Conservation (phyloP, 495 filamentous ascomycete species). For the Lasiosphaeria ovina region DNA sequence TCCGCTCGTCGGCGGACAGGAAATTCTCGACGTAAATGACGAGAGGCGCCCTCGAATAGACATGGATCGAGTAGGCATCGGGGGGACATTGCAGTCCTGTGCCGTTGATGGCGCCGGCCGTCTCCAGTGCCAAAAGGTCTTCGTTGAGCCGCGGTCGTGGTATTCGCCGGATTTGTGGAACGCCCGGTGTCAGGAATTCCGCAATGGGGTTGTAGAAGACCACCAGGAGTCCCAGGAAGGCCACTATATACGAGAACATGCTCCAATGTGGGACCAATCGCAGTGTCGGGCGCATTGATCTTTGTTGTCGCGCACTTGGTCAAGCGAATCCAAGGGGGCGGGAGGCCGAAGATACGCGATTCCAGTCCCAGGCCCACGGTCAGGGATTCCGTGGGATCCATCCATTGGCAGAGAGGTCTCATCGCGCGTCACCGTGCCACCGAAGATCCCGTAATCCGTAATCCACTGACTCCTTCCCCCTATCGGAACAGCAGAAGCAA, state of each 20-base stretch:
- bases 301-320: too few species aligned
- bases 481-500: too few species aligned
- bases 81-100: constrained; percentile 29
- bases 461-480: too few species aligned
- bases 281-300: neutral
- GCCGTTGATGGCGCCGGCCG: constrained; percentile 6
- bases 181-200: constrained; percentile 17
- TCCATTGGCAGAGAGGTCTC: too few species aligned
- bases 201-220: constrained; percentile 27
- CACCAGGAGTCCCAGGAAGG: constrained; percentile 23
- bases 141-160: constrained; percentile 41
- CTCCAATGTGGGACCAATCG: neutral
- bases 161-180: constrained; percentile 30
- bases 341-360: too few species aligned
- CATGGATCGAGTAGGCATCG: constrained; percentile 38
- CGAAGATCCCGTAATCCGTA: too few species aligned
- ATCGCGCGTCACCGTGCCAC: too few species aligned
- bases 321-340: too few species aligned
- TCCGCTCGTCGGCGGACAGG: constrained; percentile 32
- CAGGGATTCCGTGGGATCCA: too few species aligned
- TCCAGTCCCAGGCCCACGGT: too few species aligned
- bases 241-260: constrained; percentile 31
- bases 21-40: constrained; percentile 50
- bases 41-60: constrained; percentile 42
- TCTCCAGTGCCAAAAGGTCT: constrained; percentile 43